Base-by-base conservation (phyloP, 2,329 filamentous ascomycete genomes). In the Ascochyta koolunga region DNA sequence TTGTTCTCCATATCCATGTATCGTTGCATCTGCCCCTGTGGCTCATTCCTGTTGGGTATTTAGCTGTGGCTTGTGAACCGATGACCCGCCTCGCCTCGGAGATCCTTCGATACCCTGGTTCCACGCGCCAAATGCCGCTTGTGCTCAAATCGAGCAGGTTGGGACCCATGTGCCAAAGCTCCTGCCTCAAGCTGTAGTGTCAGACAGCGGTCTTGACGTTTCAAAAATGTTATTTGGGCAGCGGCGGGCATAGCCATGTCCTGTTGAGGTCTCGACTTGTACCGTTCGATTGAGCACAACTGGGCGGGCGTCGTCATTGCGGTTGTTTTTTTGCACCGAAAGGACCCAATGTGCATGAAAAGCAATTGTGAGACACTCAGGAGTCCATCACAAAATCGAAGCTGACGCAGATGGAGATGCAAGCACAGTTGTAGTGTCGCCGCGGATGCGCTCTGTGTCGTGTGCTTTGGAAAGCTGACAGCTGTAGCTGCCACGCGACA, bases 31-130 rank as follows among this genome's bases (percentile, higher is more conserved):
- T 37, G 51, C 45, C 51, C 51, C 51, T 54, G 51, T 54, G 33
- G 37, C n/a, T 31, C 27, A 19, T 10, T 45, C 51, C 40, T 8
- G 2, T 45, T 46, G 7, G 9, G 40, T 54, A 13, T 29, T 13
- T 54, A 54, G 51, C 38, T 54, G 51, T 54, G 51, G 51, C 51
- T 50, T 41, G 35, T 50, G 31, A 50, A 41, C 36, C 35, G 51
- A 37, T 32, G 46, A 31, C 27, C 51, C 51, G 51, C n/a, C 45
- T 44, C 40, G 45, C 40, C 51, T 50, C 45, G 45, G 16, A 41
- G 33, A 54, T 54, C 51, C 51, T 54, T 50, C 41, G n/a, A 37
- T 4, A 50, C 49, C 51, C 51, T 25, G 48, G 51, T 54, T 50
- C 45, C 39, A 49, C 45, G 44, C 49, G 44, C 37, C 29, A 54